Base-by-base conservation (phyloP, 2,329 filamentous ascomycete genomes). In the Talaromyces atroroseus region DNA sequence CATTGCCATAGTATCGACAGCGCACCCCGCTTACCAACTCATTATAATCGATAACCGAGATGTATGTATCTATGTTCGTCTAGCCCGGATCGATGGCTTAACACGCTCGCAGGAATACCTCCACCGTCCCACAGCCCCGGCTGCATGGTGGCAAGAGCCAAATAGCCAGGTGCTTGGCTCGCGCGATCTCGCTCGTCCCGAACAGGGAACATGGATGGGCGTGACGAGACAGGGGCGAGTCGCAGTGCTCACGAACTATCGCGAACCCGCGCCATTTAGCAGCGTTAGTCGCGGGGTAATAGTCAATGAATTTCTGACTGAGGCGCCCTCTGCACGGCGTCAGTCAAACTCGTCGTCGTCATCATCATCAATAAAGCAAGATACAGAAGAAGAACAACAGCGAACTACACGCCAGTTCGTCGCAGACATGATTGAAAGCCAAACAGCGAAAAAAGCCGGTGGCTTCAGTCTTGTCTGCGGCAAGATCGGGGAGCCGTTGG, bases 11-110 rank as follows among this genome's bases (percentile, higher is more conserved):
- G 76, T 90, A 58, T 89, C 88, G 24, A 92, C 88, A 18, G 80
- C 86, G 47, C 88, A 92, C 67, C 88, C 89, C 10, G 77, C 81
- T 62, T 92, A 92, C 72, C 80, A 86, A 24, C 78, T 92, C 59
- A 87, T 92, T 64, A 74, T 89, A 59, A 77, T 91, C 67, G 84
- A 91, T 74, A 92, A 92, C 70, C 82, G 89, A 64, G 89, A 92
- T 75, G 88, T 79, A 71, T 29, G 8, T n/a, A n/a, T n/a, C 4
- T 29, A 5, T 8, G 24, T 26, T 8, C 26, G 2, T 5, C 26
- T 2, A 29, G 7, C 8, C 26, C 26, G 11, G 56, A 66, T 58
- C 7, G 6, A 42, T n/a, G n/a, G n/a, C n/a, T n/a, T n/a, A n/a
- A 52, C 60, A 49, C 18, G 20, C n/a, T 45, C n/a, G 11, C 60